These are phyloP conservation scores for Pyrenochaeta sp. DNA, from an alignment of 2,329 filamentous ascomycete species.

Conservation along the genomic window DNA sequence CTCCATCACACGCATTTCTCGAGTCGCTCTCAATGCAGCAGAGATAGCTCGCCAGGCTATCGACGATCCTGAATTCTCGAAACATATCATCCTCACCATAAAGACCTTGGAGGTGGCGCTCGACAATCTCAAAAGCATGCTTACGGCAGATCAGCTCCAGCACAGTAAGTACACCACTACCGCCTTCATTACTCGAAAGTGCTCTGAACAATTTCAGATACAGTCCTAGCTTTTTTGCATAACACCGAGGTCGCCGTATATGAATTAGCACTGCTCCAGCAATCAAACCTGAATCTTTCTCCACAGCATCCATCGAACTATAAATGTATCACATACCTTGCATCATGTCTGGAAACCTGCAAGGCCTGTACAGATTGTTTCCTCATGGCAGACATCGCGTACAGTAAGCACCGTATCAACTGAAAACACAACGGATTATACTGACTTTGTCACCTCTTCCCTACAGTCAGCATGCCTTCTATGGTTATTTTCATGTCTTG, in stretches of 20 bases:
- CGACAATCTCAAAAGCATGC: conserved; percentile 9
- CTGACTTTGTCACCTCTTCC: no score
- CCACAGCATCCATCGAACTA: conserved; percentile 6
- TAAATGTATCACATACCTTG: conserved; percentile 23
- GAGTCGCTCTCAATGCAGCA: conserved; percentile 29
- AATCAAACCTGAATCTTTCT: background rate
- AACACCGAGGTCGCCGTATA: conserved; percentile 23
- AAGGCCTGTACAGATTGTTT: conserved; percentile 19
- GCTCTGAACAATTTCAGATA: conserved; percentile 7
- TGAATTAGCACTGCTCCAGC: conserved; percentile 20
- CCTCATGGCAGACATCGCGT: conserved; percentile 12
- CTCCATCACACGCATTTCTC: conserved; percentile 48
- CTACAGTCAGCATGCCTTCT: background rate
- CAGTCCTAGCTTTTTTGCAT: conserved; percentile 17
- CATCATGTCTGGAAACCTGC: conserved; percentile 14
- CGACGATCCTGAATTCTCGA: conserved; percentile 12
- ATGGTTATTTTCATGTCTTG: conserved; percentile 24
- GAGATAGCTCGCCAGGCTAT: conserved; percentile 32
- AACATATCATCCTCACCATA: conserved; percentile 21
- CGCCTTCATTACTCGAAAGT: no score
- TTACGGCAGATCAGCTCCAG: conserved; percentile 13
- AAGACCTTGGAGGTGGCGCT: conserved; percentile 18
- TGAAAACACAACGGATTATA: no score
- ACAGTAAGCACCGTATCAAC: background rate
- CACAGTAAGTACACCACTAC: conserved; percentile 25